These are phyloP conservation scores for Rhynchosporium agropyri DNA, from an alignment of 2,329 filamentous ascomycete genomes.

Conservation along the genomic window DNA sequence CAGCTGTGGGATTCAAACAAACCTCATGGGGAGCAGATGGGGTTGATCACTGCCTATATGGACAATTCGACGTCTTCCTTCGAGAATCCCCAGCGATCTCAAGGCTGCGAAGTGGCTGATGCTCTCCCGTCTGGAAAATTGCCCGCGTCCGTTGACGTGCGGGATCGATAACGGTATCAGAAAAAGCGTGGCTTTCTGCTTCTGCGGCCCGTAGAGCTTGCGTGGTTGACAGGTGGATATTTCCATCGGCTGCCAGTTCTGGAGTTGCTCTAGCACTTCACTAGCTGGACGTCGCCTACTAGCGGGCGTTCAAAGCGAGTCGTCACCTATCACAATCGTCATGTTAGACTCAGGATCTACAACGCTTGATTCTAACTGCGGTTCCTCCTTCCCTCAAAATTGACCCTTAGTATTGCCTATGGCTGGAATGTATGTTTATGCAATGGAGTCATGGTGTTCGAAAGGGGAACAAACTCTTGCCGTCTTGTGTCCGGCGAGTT, in stretches of 20 bases:
- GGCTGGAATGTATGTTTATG: background rate
- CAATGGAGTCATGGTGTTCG: background rate
- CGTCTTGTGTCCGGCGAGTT: constrained; percentile 9
- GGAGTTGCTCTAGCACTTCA: constrained; percentile 25
- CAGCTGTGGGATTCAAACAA: background rate
- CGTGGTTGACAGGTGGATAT: constrained; percentile 34
- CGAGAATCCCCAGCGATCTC: constrained; percentile 10
- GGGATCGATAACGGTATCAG: constrained; percentile 29
- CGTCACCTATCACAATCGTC: constrained; percentile 7
- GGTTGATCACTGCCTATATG: constrained; percentile 4
- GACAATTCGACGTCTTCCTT: constrained; percentile 1
- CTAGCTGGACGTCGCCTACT: constrained; percentile 12
- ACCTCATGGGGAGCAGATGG: background rate
- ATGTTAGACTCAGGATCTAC: constrained; percentile 28
- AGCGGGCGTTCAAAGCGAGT: constrained; percentile 8
- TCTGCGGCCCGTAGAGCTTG: constrained; percentile 29
- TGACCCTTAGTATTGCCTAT: background rate
- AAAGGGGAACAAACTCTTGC: constrained; percentile 8
- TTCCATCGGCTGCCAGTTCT: constrained; percentile 31
- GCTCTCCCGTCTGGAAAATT: constrained; percentile 20
- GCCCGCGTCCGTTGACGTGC: constrained; percentile 24
- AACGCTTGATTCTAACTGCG: constrained; percentile 26
- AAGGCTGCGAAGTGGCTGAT: constrained; percentile 9
- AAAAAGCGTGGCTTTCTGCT: constrained; percentile 21
- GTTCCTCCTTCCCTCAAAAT: constrained; percentile 18